Conservation (phyloP, 192 early-diverging fungal genomes). For the Kickxella alabastrina region DNA sequence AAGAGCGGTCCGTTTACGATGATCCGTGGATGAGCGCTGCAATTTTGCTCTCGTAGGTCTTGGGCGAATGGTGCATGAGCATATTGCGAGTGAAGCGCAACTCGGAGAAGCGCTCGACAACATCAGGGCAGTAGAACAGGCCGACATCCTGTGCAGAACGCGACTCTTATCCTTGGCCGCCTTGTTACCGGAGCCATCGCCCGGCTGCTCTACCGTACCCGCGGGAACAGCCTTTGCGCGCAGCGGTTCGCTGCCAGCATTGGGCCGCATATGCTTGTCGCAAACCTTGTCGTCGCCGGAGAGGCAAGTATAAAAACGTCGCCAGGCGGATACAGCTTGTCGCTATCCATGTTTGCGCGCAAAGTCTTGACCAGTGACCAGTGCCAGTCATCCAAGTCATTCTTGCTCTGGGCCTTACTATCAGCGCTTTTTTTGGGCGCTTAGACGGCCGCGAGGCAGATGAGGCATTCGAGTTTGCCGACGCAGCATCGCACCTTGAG, state of each 20-base stretch:
- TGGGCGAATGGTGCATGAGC: conserved; percentile 75
- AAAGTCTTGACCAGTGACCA: conserved; percentile 80
- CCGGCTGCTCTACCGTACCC: too few species aligned
- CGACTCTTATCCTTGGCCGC: too few species aligned
- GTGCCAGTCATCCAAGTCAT: conserved; percentile 67
- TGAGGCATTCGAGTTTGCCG: background rate
- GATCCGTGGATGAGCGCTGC: conserved; percentile 41
- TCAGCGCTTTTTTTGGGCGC: background rate
- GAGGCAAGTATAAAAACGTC: conserved; percentile 60
- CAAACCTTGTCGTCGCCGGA: conserved; percentile 42
- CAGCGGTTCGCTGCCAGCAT: too few species aligned
- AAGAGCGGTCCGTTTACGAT: too few species aligned
- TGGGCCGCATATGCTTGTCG: too few species aligned
- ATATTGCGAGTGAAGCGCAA: conserved; percentile 74
- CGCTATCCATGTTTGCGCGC: conserved; percentile 76
- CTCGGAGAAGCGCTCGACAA: conserved; percentile 72
- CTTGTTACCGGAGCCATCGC: conserved; percentile 1
- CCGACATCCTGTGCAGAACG: conserved; percentile 33
- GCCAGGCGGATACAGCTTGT: conserved; percentile 80
- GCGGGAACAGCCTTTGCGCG: too few species aligned
- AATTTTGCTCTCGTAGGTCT: conserved; percentile 62
- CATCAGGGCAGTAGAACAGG: conserved; percentile 68
- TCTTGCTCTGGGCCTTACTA: conserved; percentile 6
- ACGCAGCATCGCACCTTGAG: background rate
- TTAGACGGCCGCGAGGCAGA: background rate